Base-by-base conservation (phyloP, 139 green algal genomes). In the Pseudopediastrum boryanum region DNA sequence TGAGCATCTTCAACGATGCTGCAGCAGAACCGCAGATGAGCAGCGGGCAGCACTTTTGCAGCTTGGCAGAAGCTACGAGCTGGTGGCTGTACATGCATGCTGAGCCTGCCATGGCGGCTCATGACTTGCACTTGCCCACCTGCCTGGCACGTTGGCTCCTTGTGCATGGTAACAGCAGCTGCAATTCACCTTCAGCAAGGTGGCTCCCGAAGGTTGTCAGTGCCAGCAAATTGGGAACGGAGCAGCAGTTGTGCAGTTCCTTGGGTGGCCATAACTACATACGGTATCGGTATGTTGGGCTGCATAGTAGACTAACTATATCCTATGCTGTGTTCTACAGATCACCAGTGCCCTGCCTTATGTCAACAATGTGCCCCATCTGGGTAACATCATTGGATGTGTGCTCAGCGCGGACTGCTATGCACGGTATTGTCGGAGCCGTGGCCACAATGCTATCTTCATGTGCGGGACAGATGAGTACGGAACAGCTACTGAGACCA, bases 391-490 rank as follows among this genome's bases (percentile, higher is more conserved):
- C 86, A 98, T 99, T 52, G 96, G 95, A 42, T 98, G 94, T 79
- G 96, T 99, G 52, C 86, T 99, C n/a, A 94, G 83, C 31, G 96
- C 96, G 0, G 95, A 98, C 78, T 90, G 90, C 68, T 98, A 97
- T 77, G 93, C 96, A 2, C 87, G 96, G n/a, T 98, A 90, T 87
- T 95, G 90, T 78, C 89, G 95, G 23, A 73, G 87, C 7, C 83
- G 95, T 0, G 93, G 94, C 25, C 93, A 98, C 92, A 98, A 98
- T 80, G 84, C 81, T 42, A 89, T 99, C 59, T 99, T 94, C 84
- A 89, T 99, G 16, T 99, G 96, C 83, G 96, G 96, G 54, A 99
- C 96, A 1, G 96, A 99, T 81, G 96, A 99, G 89, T 99, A 99
- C 71, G 96, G 96, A 29, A 99, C 96, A 8, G 96, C 96, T 52